phyloP scores from a whole-genome alignment of 2,329 filamentous ascomycete genomes.

The Fusarium denticulatum region DNA sequence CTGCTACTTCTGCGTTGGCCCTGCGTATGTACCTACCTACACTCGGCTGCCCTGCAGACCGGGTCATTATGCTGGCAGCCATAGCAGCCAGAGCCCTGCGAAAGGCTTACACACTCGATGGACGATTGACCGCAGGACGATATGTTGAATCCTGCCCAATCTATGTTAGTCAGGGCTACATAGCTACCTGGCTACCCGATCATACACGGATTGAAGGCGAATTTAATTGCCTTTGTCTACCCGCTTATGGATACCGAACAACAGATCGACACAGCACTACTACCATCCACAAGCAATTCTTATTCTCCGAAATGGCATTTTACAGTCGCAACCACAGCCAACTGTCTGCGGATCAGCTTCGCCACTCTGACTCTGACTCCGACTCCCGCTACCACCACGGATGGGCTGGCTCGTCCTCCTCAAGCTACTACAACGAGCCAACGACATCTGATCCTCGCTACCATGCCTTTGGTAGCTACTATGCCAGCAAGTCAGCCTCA shows the following conservation, averaged over 20 bases:
- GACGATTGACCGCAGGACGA: not conserved
- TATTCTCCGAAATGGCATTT: constrained; percentile 29
- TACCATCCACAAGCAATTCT: constrained; percentile 22
- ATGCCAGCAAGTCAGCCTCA: constrained; percentile 32
- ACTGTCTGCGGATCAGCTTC: constrained; percentile 27
- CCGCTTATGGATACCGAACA: constrained; percentile 37
- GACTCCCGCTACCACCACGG: constrained; percentile 27
- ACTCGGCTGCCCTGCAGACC: not conserved
- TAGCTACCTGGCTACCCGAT: constrained; percentile 3
- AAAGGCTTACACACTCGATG: constrained; percentile 11
- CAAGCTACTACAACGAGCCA: constrained; percentile 23
- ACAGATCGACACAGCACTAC: constrained; percentile 37
- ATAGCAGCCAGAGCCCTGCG: constrained; percentile 14
- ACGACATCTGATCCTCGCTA: constrained; percentile 31
- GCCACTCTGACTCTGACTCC: constrained; percentile 33
- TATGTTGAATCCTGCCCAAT: constrained; percentile 18
- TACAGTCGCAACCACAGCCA: constrained; percentile 29
- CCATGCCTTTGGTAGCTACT: constrained; percentile 27
- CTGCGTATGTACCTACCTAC: not conserved
- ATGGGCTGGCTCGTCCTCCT: constrained; percentile 20
- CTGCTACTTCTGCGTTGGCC: not conserved
- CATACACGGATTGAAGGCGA: constrained; percentile 2
- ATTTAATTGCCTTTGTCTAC: constrained; percentile 36
- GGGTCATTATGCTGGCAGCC: constrained; percentile 7
- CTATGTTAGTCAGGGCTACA: not conserved